Evolutionary conservation across 2,329 filamentous ascomycete species (phyloP), one percentile per base, ranked within the genome.

Genomic region (Xylaria sp.): DNA sequence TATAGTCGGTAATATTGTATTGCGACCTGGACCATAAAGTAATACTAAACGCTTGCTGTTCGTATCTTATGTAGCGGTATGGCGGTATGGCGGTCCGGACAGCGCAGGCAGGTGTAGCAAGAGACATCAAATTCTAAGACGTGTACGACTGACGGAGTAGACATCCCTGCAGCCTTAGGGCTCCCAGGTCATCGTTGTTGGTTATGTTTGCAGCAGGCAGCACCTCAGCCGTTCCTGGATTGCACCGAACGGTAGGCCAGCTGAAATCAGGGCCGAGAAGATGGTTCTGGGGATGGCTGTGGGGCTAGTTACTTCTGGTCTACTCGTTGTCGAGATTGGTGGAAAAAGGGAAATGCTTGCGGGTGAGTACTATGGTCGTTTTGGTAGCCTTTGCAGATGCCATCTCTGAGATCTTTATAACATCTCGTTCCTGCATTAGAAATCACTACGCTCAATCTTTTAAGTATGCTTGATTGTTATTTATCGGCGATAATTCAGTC

Each of bases 261-360:
- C 50, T 61, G 58, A 61, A 57, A 45, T 48, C 23, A 36, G 30
- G 48, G 36, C 48, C 32, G 28, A 15, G 25, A 59, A 18, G 34
- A 43, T 41, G 10, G 20, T 41, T 41, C n/a, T 53, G 34, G n/a
- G 46, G 28, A 15, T 39, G 10, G 9, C 28, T 10, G 60, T 43
- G 30, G 56, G 56, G 6, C 15, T 20, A 34, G 20, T 10, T 8
- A 23, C 20, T n/a, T 58, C 32, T 39, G 36, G 4, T 39, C 15
- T 15, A 39, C 13, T 39, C 36, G 36, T 15, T 23, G 48, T 43
- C 3, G 45, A 66, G 64, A 62, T 63, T 66, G 64, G 64, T 61
- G 64, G 59, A 53, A 53, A 62, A 58, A 58, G 15, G 23, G 13
- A 8, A 43, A 32, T 1, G 41, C 41, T 13, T 28, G 13, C 28